Evolutionary conservation across 169 alveolate genomes (phyloP).

Genomic region (Cryptosporidium meleagridis): DNA sequence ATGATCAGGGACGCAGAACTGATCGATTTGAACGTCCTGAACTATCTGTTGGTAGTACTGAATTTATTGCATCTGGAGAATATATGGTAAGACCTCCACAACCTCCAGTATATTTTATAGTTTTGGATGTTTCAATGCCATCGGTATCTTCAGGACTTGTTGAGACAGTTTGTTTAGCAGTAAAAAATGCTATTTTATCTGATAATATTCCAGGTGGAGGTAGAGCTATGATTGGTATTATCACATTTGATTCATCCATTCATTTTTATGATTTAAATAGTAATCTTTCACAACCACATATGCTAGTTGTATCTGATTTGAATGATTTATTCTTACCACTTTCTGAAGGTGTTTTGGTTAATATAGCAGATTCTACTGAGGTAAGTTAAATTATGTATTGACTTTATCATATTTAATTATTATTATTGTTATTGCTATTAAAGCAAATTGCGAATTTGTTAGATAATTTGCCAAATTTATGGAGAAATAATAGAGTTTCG

Average conservation of each 20-base stretch:
- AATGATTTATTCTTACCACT: conserved; percentile 93
- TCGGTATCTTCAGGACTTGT: conserved; percentile 93
- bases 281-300: conserved; percentile 88
- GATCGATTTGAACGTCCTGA: conserved; percentile 91
- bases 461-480: conserved; percentile 88
- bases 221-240: conserved; percentile 92
- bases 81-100: conserved; percentile 97
- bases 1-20: conserved; percentile 84
- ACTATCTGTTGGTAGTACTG: conserved; percentile 93
- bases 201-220: conserved; percentile 85
- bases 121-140: conserved; percentile 88
- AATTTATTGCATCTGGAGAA: conserved; percentile 95
- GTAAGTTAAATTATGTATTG: conserved; percentile 52
- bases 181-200: conserved; percentile 85
- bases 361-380: conserved; percentile 85
- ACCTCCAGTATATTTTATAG: conserved; percentile 94
- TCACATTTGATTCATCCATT: conserved; percentile 94
- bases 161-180: conserved; percentile 86
- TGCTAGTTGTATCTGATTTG: conserved; percentile 91
- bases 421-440: not conserved
- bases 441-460: conserved; percentile 77
- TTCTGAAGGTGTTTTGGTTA: conserved; percentile 91
- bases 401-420: not conserved
- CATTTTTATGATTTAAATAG: conserved; percentile 92
- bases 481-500: conserved; percentile 85